Evolutionary conservation across 2,329 filamentous ascomycete genomes (phyloP), one percentile per base, ranked within the genome.

Genomic region (Monilinia fructigena): DNA sequence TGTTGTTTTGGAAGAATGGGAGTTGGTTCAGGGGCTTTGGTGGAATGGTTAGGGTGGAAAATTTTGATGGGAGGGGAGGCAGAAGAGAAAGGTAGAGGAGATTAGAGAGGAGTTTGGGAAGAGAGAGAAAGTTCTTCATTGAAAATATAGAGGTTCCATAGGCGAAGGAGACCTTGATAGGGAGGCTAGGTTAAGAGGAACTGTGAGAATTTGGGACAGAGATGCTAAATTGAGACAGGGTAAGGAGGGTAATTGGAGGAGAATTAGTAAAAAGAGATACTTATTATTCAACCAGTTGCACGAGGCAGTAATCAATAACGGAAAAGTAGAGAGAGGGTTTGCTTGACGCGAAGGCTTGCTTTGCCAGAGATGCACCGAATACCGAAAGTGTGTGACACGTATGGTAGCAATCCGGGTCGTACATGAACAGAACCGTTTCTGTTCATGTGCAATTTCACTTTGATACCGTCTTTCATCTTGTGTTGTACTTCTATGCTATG

Each of bases 1-100:
- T 28, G 82, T 89, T 10, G 72, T 84, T 1, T 82, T 85, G 60
- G 80, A 81, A 0, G 87, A 89, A 67, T 89, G 87, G 87, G 2
- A 61, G 10, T 54, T 38, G 26, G 74, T 80, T 1, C 83, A 80
- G 68, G 70, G 0, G 82, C 74, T 0, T 77, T 89, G 56, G 81
- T 85, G 71, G 69, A 60, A 23, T 90, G 87, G 87, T 69, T 89
- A 58, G 76, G 23, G 75, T 78, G 16, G 75, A 72, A 71, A 65
- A 61, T 28, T 65, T 65, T 54, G 82, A 87, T 70, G 75, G 74
- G 70, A 81, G 2, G 86, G 85, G 0, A 78, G 71, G 63, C 87
- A 89, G 75, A 80, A 74, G 65, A 80, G 71, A 70, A 80, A 72
- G 35, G 67, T 88, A 67, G 73, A 74, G 67, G 70, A 70, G n/a